Base-by-base conservation (phyloP, 2,329 filamentous ascomycete genomes). In the Ceratocystis huliohia region DNA sequence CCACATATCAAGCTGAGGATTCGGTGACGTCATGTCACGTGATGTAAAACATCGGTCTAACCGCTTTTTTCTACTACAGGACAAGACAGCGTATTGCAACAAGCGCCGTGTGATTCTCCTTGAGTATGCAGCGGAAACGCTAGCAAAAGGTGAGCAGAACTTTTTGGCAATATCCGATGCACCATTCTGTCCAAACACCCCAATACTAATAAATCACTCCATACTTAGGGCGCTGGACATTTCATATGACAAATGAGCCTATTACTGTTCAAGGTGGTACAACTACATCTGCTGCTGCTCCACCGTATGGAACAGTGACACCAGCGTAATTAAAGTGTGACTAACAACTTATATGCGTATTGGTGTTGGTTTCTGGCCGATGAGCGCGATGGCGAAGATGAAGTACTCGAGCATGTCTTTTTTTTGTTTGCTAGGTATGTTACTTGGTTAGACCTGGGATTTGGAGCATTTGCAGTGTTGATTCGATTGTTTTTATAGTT, bases 51-150 rank as follows among this genome's bases (percentile, higher is more conserved):
- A 1, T 3, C 61, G 20, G 20, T 3, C 56, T 56, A 50, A 48
- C 56, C 37, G 10, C 33, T 41, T 25, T 8, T 50, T 13, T 64
- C 30, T 61, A 5, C 5, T 37, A 62, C 57, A 69, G 69, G 93
- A 99, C 76, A 97, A 96, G 82, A 99, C 93, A 3, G 85, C 91
- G 0, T 99, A 99, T 75, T 99, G 95, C 78, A 96, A 89, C 75
- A 93, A 94, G 76, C 84, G 94, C 65, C 84, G 94, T 57, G 82
- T 96, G 28, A 96, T 97, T 70, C 75, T 99, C 8, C 80, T 99
- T 22, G 90, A 91, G 66, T 91, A 96, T 72, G 97, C 94, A 1
- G 94, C 94, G 0, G 88, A 96, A 70, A 96, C 96, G 72, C 79
- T 99, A 64, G 91, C 89, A 71, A 86, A 89, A 74, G 88, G 93